phyloP scores from a whole-genome alignment of 768 basidiomycete genomes.

The Holtermanniella nyarrowii region DNA sequence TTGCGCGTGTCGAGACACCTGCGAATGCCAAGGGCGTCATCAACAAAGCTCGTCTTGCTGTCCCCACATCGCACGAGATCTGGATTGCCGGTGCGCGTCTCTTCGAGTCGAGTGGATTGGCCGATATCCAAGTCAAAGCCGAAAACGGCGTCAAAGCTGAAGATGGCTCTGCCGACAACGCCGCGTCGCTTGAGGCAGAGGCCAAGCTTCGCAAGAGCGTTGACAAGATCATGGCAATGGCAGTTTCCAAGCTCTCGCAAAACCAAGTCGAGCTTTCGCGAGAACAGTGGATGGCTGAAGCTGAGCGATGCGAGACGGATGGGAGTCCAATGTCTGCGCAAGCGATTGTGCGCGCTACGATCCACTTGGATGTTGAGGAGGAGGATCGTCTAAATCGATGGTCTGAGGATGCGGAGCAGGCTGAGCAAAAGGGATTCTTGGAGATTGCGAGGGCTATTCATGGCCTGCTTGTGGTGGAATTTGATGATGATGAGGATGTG shows the following conservation, averaged over 20 bases:
- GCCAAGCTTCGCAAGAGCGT: slow-evolving; percentile 55
- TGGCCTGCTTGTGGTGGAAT: slow-evolving; percentile 82
- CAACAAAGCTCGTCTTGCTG: slow-evolving; percentile 86
- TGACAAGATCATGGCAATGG: slow-evolving; percentile 80
- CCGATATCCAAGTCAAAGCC: slow-evolving; percentile 23
- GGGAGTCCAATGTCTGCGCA: slow-evolving; percentile 78
- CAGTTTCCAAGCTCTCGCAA: slow-evolving; percentile 63
- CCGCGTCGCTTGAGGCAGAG: slow-evolving; percentile 26
- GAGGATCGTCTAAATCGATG: slow-evolving; percentile 84
- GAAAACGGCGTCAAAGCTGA: slow-evolving; percentile 45
- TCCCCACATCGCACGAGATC: slow-evolving; percentile 94
- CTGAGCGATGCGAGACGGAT: slow-evolving; percentile 78
- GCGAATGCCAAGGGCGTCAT: slow-evolving; percentile 83
- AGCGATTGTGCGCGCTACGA: slow-evolving; percentile 87
- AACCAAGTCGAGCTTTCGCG: slow-evolving; percentile 77
- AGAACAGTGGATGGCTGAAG: slow-evolving; percentile 95
- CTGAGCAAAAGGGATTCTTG: slow-evolving; percentile 60
- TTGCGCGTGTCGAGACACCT: slow-evolving; percentile 91
- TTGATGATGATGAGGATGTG: slow-evolving; percentile 69
- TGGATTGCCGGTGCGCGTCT: slow-evolving; percentile 95
- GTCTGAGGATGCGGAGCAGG: slow-evolving; percentile 80
- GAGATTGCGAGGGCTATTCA: slow-evolving; percentile 79
- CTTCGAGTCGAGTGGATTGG: slow-evolving; percentile 57
- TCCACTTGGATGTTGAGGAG: slow-evolving; percentile 89
- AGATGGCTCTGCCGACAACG: slow-evolving; percentile 47